Base-by-base conservation (phyloP, 257 asterid species). In the Linderniella brevidens region DNA sequence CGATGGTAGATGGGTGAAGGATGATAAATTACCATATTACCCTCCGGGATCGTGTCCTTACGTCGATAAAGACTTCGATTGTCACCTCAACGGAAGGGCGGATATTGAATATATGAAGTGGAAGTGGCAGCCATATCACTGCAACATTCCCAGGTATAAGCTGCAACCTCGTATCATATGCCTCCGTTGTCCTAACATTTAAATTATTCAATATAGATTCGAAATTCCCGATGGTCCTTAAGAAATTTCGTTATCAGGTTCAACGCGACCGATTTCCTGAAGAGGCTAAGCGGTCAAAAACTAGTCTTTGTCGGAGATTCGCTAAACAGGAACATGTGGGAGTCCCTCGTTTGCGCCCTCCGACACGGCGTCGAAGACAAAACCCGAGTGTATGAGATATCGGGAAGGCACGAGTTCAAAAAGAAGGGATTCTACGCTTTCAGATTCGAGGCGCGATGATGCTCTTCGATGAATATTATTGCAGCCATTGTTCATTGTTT, bases 291-390 rank as follows among this genome's bases (percentile, higher is more conserved):
- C 58, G 95, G 86, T 37, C 63, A 80, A 48, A 82, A 69, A 58
- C 69, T 86, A 52, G 82, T 86, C 9, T 82, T 86, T 11, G 92
- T 82, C 17, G 97, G 97, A 41, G 97, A 86, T 62, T 86, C 97
- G 0, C 74, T 86, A 53, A 86, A 86, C 64, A 73, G 97, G 58
- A 86, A 86, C 76, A 82, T 82, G 97, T 86, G 97, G 97, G 97
- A 86, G 63, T 82, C 97, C 55, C 93, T 87, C 55, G 84, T 83
- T 40, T 87, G 97, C 68, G 56, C 74, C 12, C 93, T 87, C 55
- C 93, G 92, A 52, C 78, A 76, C 11, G 88, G 88, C 11, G 63
- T 83, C 19, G 60, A 58, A 41, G 77, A 87, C 68, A 78, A 80
- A 63, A 67, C 50, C 58, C 64, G 73, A 55, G 93, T 87, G 17